phyloP scores from a whole-genome alignment of 805 yeast species.

The Saccharomycopsis sp. region DNA sequence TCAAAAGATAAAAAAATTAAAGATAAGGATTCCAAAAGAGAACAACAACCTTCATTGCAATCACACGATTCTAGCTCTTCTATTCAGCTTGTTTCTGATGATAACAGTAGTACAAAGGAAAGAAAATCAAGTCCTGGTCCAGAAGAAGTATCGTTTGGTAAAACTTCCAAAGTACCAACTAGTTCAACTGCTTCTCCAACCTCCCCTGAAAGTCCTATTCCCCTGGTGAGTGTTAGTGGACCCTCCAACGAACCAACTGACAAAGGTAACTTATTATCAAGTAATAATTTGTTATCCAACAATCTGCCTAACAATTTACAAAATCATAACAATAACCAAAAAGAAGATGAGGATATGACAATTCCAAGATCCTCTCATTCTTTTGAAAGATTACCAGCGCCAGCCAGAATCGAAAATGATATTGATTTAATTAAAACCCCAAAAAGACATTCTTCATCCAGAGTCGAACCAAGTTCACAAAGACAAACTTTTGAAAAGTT shows the following conservation, averaged over 20 bases:
- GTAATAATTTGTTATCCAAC: slow-evolving; percentile 10
- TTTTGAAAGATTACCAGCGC: slow-evolving; percentile 47
- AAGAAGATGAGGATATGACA: slow-evolving; percentile 15
- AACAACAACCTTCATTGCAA: not conserved
- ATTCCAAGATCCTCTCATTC: slow-evolving; percentile 39
- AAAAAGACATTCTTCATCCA: slow-evolving; percentile 82
- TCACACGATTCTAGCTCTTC: not conserved
- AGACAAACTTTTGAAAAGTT: slow-evolving; percentile 59
- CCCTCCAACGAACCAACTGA: slow-evolving; percentile 3
- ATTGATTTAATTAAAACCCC: slow-evolving; percentile 79
- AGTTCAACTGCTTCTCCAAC: not conserved
- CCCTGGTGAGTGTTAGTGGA: slow-evolving; percentile 6
- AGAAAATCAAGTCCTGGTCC: slow-evolving; percentile 5
- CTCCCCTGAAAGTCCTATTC: slow-evolving; percentile 1
- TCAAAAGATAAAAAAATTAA: slow-evolving; percentile 16
- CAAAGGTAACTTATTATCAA: slow-evolving; percentile 8
- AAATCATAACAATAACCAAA: not conserved
- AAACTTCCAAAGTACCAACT: not conserved
- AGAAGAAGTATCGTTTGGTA: not conserved
- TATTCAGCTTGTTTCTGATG: not conserved
- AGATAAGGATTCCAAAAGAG: slow-evolving; percentile 2
- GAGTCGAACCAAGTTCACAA: slow-evolving; percentile 71
- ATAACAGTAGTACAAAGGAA: not conserved
- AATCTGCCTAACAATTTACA: not conserved
- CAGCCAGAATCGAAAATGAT: slow-evolving; percentile 56